phyloP scores from a whole-genome alignment of 2,329 filamentous ascomycete genomes.

The Endoconidiophora laricicola region DNA sequence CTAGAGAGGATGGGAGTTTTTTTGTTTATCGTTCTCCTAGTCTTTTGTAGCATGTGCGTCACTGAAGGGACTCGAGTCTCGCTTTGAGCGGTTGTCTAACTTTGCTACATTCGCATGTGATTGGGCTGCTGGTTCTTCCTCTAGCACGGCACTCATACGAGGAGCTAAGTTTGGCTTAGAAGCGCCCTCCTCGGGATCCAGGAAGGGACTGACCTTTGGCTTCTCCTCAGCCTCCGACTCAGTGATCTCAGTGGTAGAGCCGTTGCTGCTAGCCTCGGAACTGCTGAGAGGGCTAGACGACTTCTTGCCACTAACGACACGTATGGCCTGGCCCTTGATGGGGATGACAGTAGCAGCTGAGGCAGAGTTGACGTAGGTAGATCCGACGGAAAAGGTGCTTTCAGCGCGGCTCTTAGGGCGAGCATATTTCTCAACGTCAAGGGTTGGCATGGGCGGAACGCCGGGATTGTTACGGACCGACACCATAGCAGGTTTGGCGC shows the following conservation, averaged over 20 bases:
- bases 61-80: constrained; percentile 34
- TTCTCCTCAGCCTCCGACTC: not conserved
- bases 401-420: constrained; percentile 34
- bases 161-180: constrained; percentile 23
- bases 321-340: constrained; percentile 42
- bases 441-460: constrained; percentile 55
- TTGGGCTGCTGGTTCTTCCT: constrained; percentile 29
- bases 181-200: constrained; percentile 30
- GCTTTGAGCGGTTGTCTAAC: constrained; percentile 17
- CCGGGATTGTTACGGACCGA: constrained; percentile 61
- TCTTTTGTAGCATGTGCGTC: constrained; percentile 42
- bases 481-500: constrained; percentile 80
- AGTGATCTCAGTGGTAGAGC: not conserved
- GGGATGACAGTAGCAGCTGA: constrained; percentile 40
- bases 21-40: constrained; percentile 15
- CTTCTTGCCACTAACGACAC: constrained; percentile 35
- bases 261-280: not conserved
- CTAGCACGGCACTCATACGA: constrained; percentile 38
- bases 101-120: constrained; percentile 18
- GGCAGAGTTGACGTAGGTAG: constrained; percentile 50
- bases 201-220: constrained; percentile 34
- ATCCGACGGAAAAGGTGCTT: constrained; percentile 49
- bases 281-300: not conserved
- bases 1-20: not conserved
- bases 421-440: constrained; percentile 48